These are phyloP conservation scores for Ophiosphaerella narmari DNA, from an alignment of 2,329 filamentous ascomycete species.

Conservation along the genomic window DNA sequence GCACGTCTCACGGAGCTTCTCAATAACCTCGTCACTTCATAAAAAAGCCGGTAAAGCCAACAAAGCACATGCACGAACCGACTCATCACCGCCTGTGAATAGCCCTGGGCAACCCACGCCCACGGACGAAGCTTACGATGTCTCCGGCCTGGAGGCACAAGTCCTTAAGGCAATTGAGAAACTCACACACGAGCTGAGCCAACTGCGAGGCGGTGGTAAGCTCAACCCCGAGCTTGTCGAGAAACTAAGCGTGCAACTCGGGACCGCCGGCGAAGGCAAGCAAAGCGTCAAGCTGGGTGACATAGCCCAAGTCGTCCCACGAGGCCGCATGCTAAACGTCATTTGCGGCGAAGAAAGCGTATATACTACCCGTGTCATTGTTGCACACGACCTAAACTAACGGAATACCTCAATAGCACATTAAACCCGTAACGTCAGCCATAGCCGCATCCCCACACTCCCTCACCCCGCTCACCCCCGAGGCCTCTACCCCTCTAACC, in stretches of 20 bases:
- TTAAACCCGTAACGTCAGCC: constrained; percentile 59
- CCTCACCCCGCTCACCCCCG: constrained; percentile 56
- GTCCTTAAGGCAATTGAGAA: constrained; percentile 61
- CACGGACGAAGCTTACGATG: constrained; percentile 64
- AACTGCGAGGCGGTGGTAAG: constrained; percentile 65
- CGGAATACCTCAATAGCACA: constrained; percentile 48
- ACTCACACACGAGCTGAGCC: constrained; percentile 65
- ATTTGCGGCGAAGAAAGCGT: constrained; percentile 68
- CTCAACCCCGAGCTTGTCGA: constrained; percentile 68
- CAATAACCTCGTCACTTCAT: constrained; percentile 46
- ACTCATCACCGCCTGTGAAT: constrained; percentile 38
- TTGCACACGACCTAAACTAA: neutral
- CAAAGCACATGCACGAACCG: constrained; percentile 41
- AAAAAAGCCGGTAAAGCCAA: constrained; percentile 62
- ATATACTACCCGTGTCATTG: constrained; percentile 27
- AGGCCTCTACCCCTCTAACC: constrained; percentile 55
- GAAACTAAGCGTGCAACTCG: constrained; percentile 62
- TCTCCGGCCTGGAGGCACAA: constrained; percentile 60
- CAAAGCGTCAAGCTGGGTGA: constrained; percentile 62
- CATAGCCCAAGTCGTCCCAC: constrained; percentile 69
- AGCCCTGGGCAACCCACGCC: constrained; percentile 34
- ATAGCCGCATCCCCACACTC: constrained; percentile 58
- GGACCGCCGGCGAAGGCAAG: constrained; percentile 51
- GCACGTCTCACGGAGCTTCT: constrained; percentile 44
- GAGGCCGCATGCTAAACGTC: constrained; percentile 65